phyloP scores from a whole-genome alignment of 352 stramenopile species.

The Phytophthora aleatoria region DNA sequence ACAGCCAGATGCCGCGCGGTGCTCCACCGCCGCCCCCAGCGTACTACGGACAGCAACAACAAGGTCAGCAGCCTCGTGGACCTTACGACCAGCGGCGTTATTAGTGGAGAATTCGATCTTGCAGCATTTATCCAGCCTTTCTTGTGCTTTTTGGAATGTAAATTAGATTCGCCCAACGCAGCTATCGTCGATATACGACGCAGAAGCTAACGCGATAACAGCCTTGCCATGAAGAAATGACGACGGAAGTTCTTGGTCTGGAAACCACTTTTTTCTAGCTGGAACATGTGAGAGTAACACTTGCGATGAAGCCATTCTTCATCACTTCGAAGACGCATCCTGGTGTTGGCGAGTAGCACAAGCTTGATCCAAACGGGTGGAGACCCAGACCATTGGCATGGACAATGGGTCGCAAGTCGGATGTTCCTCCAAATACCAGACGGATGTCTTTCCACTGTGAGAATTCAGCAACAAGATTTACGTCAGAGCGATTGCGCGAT shows the following conservation, averaged over 20 bases:
- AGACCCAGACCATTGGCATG: conserved; percentile 78
- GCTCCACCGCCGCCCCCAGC: conserved; percentile 16
- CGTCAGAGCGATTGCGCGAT: not conserved
- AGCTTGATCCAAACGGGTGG: conserved; percentile 78
- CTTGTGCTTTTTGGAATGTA: conserved; percentile 36
- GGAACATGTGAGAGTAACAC: conserved; percentile 58
- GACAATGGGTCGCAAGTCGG: conserved; percentile 70
- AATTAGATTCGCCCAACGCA: conserved; percentile 28
- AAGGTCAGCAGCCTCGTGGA: conserved; percentile 37
- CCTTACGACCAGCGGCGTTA: conserved; percentile 41
- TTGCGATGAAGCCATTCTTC: conserved; percentile 80
- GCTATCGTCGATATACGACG: conserved; percentile 2
- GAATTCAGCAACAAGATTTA: conserved; percentile 4
- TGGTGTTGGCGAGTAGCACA: conserved; percentile 75
- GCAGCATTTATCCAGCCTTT: conserved; percentile 19
- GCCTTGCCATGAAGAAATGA: conserved; percentile 1
- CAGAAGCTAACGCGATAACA: not conserved
- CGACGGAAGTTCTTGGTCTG: not conserved
- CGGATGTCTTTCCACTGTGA: conserved; percentile 75
- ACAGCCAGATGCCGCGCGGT: conserved; percentile 18
- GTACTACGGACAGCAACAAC: conserved; percentile 35
- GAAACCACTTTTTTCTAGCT: conserved; percentile 9
- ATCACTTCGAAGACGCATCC: conserved; percentile 87
- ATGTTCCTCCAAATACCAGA: conserved; percentile 48
- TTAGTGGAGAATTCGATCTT: conserved; percentile 24